Evolutionary conservation across 225 moss, liverwort and hornwort genomes (phyloP).

Genomic region (Polytrichum formosum): DNA sequence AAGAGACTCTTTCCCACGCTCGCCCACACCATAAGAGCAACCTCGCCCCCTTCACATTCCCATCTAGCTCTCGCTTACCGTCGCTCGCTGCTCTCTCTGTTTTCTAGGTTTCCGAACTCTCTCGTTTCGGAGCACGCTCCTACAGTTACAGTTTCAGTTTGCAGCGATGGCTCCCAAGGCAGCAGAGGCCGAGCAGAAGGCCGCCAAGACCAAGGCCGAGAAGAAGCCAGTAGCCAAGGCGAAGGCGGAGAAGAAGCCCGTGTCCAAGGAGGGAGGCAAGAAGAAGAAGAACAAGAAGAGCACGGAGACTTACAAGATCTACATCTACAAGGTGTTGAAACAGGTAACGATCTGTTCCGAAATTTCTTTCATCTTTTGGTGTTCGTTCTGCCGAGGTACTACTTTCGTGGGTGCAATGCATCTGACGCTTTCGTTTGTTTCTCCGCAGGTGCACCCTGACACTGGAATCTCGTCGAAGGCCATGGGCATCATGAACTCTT

Average conservation of each 20-base stretch:
- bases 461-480: conserved; percentile 29
- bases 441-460: conserved; percentile 19
- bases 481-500: conserved; percentile 48
- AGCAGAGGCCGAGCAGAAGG: conserved; percentile 23
- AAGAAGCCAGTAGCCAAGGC: conserved; percentile 37
- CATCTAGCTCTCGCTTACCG: too few species aligned
- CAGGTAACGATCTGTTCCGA: neutral
- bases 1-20: too few species aligned
- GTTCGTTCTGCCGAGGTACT: neutral
- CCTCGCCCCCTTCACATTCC: too few species aligned
- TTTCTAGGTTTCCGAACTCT: too few species aligned
- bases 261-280: conserved; percentile 20
- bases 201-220: conserved; percentile 24
- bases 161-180: conserved; percentile 16
- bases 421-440: neutral
- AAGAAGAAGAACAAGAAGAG: conserved; percentile 30
- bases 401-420: rapidly evolving
- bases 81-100: rapidly evolving
- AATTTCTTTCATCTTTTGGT: neutral
- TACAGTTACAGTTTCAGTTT: neutral
- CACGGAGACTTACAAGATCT: conserved; percentile 23
- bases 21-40: too few species aligned
- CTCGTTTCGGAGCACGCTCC: too few species aligned
- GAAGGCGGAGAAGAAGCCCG: conserved; percentile 25
- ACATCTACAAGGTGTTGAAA: conserved; percentile 14